Evolutionary conservation across 495 filamentous ascomycete species (phyloP).

Genomic region (Penicillium parvum): DNA sequence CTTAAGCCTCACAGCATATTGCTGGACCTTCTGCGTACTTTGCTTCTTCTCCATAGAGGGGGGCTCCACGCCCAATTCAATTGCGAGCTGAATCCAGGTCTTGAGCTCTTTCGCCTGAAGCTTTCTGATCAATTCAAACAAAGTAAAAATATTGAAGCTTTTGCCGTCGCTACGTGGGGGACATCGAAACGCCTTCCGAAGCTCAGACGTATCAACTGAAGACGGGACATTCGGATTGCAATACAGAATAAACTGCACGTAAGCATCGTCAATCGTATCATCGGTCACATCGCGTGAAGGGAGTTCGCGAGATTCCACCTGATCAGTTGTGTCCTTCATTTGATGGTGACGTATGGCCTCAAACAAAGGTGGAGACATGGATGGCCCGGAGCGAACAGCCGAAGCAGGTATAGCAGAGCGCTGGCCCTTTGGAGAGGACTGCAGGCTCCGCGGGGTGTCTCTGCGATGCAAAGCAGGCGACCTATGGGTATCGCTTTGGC

Average conservation of each 20-base stretch:
- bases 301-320: conserved; percentile 42
- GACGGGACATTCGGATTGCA: conserved; percentile 76
- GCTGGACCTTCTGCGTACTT: conserved; percentile 94
- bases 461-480: conserved; percentile 41
- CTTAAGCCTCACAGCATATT: conserved; percentile 93
- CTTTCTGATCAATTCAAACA: conserved; percentile 79
- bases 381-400: conserved; percentile 31
- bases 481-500: conserved; percentile 33
- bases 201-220: conserved; percentile 65
- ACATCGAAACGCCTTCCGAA: conserved; percentile 74
- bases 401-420: conserved; percentile 31
- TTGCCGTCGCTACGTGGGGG: conserved; percentile 93
- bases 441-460: conserved; percentile 42
- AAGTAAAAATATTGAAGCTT: conserved; percentile 75
- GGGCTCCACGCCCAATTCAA: conserved; percentile 85
- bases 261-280: conserved; percentile 79
- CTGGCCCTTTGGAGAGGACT: conserved; percentile 38
- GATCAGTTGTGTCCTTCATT: conserved; percentile 33
- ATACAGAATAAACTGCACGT: conserved; percentile 83
- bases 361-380: conserved; percentile 42
- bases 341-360: conserved; percentile 30
- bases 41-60: conserved; percentile 82
- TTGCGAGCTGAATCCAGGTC: conserved; percentile 90
- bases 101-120: conserved; percentile 87
- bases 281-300: conserved; percentile 69